A percentile compares a stretch with the other conserved stretches of the same genome.
These are phyloP conservation scores for Myxozyma neotropica DNA, from an alignment of 805 yeast genomes.

Conservation along the genomic window DNA sequence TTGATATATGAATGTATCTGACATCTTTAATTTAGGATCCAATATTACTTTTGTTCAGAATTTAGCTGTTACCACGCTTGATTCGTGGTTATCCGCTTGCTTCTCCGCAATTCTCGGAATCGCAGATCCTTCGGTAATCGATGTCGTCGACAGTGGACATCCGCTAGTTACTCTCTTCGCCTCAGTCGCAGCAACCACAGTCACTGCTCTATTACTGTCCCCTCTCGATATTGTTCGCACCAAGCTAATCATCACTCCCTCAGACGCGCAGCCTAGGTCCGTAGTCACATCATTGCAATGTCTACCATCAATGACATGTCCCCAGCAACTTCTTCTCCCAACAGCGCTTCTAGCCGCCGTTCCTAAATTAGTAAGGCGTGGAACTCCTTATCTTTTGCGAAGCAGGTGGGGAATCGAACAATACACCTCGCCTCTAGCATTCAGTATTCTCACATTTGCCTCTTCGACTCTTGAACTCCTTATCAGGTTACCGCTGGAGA, in stretches of 20 bases:
- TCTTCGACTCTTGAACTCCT: slow-evolving; percentile 70
- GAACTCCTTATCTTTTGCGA: slow-evolving; percentile 67
- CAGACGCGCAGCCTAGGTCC: slow-evolving; percentile 59
- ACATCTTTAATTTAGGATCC: no score
- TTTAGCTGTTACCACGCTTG: slow-evolving; percentile 73
- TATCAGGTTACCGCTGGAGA: slow-evolving; percentile 83
- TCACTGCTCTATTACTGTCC: slow-evolving; percentile 70
- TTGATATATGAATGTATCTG: no score
- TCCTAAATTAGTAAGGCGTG: slow-evolving; percentile 59
- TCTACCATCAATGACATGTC: slow-evolving; percentile 56
- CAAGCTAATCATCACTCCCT: slow-evolving; percentile 69
- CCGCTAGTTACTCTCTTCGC: slow-evolving; percentile 68
- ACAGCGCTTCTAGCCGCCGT: slow-evolving; percentile 66
- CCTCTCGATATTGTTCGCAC: slow-evolving; percentile 84
- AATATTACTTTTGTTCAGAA: slow-evolving; percentile 74
- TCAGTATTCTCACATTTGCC: slow-evolving; percentile 58
- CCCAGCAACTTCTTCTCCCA: slow-evolving; percentile 64
- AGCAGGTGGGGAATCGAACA: slow-evolving; percentile 66
- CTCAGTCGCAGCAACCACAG: slow-evolving; percentile 68
- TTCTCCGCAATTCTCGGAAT: slow-evolving; percentile 76
- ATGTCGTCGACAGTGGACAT: slow-evolving; percentile 75
- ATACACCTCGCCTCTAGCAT: slow-evolving; percentile 61
- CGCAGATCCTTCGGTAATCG: slow-evolving; percentile 88
- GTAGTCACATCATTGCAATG: slow-evolving; percentile 65
- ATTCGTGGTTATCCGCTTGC: slow-evolving; percentile 91